Conservation (phyloP, 805 yeast species). For the Starmera amethionina region DNA sequence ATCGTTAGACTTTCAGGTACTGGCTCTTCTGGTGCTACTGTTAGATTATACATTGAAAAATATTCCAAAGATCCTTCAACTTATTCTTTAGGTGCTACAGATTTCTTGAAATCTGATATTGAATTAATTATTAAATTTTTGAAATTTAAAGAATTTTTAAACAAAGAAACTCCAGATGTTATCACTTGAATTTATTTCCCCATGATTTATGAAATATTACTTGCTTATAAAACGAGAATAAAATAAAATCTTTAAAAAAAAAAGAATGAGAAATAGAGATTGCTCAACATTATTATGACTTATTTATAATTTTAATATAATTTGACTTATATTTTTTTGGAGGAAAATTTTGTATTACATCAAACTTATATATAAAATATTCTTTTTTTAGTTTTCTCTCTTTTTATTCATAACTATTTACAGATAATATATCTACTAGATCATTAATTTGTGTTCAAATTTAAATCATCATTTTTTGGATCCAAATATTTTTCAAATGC, state of each 20-base stretch:
- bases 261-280: too few relatives aligned
- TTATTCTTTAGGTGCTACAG: constrained; percentile 47
- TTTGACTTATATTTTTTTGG: too few relatives aligned
- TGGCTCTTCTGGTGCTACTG: constrained; percentile 96
- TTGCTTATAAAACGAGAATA: too few relatives aligned
- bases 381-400: too few relatives aligned
- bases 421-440: too few relatives aligned
- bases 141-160: constrained; percentile 62
- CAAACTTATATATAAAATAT: too few relatives aligned
- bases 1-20: constrained; percentile 93
- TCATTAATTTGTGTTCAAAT: not conserved
- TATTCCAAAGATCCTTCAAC: constrained; percentile 52
- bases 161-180: constrained; percentile 83
- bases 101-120: constrained; percentile 57
- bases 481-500: constrained; percentile 74
- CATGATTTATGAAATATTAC: too few relatives aligned
- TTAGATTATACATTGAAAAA: constrained; percentile 83
- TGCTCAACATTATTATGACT: too few relatives aligned
- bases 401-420: too few relatives aligned
- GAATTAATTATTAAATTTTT: constrained; percentile 55
- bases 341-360: too few relatives aligned
- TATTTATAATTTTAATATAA: too few relatives aligned
- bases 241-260: too few relatives aligned
- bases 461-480: not conserved
- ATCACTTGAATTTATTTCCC: constrained; percentile 39